Evolutionary conservation across 805 yeast genomes (phyloP).

Genomic region (Debaryomyces hansenii): DNA sequence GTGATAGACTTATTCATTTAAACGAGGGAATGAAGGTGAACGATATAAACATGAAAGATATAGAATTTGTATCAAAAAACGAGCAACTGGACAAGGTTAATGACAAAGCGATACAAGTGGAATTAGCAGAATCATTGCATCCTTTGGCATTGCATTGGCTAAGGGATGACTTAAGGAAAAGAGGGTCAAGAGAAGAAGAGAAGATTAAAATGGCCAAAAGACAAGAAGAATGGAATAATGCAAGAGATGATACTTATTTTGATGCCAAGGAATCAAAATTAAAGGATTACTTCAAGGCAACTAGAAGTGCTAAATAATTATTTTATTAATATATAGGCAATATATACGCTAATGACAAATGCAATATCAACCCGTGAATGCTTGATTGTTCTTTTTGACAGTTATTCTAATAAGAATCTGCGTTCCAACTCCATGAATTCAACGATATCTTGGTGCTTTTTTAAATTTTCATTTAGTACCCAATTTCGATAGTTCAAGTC

Average conservation of each 20-base stretch:
- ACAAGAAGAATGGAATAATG: slow-evolving; percentile 57
- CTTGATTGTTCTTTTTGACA: neutral
- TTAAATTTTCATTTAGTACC: slow-evolving; percentile 24
- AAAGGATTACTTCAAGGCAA: slow-evolving; percentile 50
- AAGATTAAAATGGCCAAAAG: slow-evolving; percentile 37
- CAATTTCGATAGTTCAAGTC: slow-evolving; percentile 31
- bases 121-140: slow-evolving; percentile 56
- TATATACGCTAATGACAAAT: neutral
- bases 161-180: slow-evolving; percentile 45
- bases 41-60: slow-evolving; percentile 28
- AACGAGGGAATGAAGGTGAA: slow-evolving; percentile 58
- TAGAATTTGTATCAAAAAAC: slow-evolving; percentile 25
- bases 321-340: neutral
- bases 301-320: slow-evolving; percentile 32
- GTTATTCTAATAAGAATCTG: slow-evolving; percentile 11
- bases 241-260: slow-evolving; percentile 36
- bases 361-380: neutral
- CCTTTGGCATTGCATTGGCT: slow-evolving; percentile 77
- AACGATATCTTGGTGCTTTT: slow-evolving; percentile 21
- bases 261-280: slow-evolving; percentile 47
- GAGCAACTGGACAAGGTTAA: too few relatives aligned
- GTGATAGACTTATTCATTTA: slow-evolving; percentile 78
- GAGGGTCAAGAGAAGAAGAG: slow-evolving; percentile 57
- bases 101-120: slow-evolving; percentile 29
- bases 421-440: slow-evolving; percentile 34